Base-by-base conservation (phyloP, 2,329 filamentous ascomycete genomes). In the Trichoderma sp. region DNA sequence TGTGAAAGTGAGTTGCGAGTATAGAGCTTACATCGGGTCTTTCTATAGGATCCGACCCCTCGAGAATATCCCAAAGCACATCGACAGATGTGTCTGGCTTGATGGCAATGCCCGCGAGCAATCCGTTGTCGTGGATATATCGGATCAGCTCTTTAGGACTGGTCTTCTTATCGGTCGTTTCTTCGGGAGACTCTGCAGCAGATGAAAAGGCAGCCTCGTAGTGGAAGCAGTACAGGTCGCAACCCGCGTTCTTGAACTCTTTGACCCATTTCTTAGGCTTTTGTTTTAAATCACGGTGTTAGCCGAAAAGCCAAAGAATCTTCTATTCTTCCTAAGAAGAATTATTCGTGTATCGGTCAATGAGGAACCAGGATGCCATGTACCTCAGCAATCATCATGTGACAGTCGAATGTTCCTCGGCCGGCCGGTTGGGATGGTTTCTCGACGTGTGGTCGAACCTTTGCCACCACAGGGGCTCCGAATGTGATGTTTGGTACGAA, bases 321-420 rank as follows among this genome's bases (percentile, higher is more conserved):
- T 32, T 5, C 2, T 22, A 19, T 37, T 35, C n/a, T 22, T 60
- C 5, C 27, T 8, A 22, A 13, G 6, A 34, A 39, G 22, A 15
- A 13, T 17, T n/a, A 29, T n/a, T 53, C 37, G 60, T 27, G 7
- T 34, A 22, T 5, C 15, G 25, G 12, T 39, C 6, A 42, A 32
- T 32, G 19, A 7, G 22, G 13, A 13, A 13, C 6, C 2, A 19
- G 22, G 7, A 27, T 52, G 19, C 19, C 12, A 32, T 34, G 73
- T 84, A 94, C 92, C 90, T 99, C 94, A 75, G 93, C 89, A 77
- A 99, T 97, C 95, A 99, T 99, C 95, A 99, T 98, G 82, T 99
- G 95, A 86, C 95, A 99, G 81, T 99, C 95, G 78, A 99, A 99
- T 15, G 94, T 98, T 70, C 95, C 95, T 74, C 90, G 91, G 64